Percentiles rank a stretch among this genome's conserved stretches.
phyloP scores from a whole-genome alignment of 2,329 filamentous ascomycete genomes.

The Sarocladium kiliense region DNA sequence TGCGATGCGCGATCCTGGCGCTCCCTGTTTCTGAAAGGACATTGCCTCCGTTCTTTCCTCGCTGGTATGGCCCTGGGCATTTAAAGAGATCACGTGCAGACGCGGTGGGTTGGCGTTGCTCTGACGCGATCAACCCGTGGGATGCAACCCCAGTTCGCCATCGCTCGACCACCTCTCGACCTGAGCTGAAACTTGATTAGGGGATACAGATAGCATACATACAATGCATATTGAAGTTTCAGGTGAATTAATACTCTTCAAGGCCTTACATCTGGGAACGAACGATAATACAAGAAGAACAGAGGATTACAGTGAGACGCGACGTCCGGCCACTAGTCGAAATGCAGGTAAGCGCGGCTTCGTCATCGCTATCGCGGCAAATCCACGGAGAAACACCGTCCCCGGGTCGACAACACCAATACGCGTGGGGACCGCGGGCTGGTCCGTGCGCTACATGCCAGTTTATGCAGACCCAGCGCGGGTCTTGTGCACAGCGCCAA shows the following conservation, averaged over 20 bases:
- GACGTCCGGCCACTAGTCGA: neutral
- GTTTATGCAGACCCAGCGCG: conserved; percentile 5
- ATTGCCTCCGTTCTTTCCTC: neutral
- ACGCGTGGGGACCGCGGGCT: conserved; percentile 11
- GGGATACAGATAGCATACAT: too few species aligned
- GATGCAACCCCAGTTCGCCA: neutral
- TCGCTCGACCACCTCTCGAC: too few species aligned
- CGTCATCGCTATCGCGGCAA: neutral
- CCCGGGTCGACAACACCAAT: conserved; percentile 2
- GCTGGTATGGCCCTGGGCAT: neutral
- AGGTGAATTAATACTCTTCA: too few species aligned
- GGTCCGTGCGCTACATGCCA: conserved; percentile 21
- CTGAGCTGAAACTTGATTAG: too few species aligned
- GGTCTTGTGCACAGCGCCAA: neutral
- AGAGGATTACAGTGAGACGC: neutral
- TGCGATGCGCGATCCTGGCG: too few species aligned
- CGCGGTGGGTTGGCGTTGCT: neutral
- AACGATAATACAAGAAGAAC: neutral
- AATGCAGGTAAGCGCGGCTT: neutral
- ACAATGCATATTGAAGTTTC: too few species aligned
- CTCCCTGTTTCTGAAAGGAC: too few species aligned
- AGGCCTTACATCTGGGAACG: too few species aligned
- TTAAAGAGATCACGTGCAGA: conserved; percentile 9
- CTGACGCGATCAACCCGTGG: neutral
- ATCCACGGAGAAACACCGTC: conserved; percentile 2